A percentile compares a stretch with the other conserved stretches of the same genome.
These are phyloP conservation scores for Fusarium camptoceras DNA, from an alignment of 2,329 filamentous ascomycete genomes.

Conservation along the genomic window DNA sequence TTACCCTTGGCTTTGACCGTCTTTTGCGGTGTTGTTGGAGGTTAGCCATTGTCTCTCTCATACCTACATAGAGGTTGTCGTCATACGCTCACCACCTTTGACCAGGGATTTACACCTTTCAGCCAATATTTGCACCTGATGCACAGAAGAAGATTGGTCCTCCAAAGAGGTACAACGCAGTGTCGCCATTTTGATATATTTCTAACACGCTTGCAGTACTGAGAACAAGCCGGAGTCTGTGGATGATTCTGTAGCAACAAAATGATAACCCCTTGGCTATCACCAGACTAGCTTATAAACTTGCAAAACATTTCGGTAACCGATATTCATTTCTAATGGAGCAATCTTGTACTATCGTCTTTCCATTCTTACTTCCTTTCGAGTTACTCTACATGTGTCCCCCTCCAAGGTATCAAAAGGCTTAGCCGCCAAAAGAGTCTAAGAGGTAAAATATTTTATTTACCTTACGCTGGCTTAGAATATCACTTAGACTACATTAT, in stretches of 20 bases:
- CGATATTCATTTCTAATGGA: background rate
- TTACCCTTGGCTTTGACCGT: slow-evolving; percentile 52
- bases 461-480: background rate
- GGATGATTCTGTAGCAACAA: slow-evolving; percentile 26
- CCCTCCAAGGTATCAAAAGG: too few relatives aligned
- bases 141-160: slow-evolving; percentile 18
- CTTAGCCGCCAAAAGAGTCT: too few relatives aligned
- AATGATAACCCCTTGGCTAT: background rate
- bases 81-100: slow-evolving; percentile 21
- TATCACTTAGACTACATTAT: background rate
- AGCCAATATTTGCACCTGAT: slow-evolving; percentile 50
- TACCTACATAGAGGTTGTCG: background rate
- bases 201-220: slow-evolving; percentile 14
- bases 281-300: background rate
- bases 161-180: slow-evolving; percentile 21
- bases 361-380: background rate
- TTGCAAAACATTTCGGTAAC: background rate
- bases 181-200: too few relatives aligned
- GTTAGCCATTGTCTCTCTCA: slow-evolving; percentile 40
- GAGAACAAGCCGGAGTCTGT: slow-evolving; percentile 16
- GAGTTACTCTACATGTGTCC: background rate
- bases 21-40: slow-evolving; percentile 54
- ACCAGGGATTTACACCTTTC: slow-evolving; percentile 54
- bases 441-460: background rate
- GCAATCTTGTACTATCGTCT: background rate